phyloP scores from a whole-genome alignment of 768 basidiomycete species.

The Punctularia strigosozonata region DNA sequence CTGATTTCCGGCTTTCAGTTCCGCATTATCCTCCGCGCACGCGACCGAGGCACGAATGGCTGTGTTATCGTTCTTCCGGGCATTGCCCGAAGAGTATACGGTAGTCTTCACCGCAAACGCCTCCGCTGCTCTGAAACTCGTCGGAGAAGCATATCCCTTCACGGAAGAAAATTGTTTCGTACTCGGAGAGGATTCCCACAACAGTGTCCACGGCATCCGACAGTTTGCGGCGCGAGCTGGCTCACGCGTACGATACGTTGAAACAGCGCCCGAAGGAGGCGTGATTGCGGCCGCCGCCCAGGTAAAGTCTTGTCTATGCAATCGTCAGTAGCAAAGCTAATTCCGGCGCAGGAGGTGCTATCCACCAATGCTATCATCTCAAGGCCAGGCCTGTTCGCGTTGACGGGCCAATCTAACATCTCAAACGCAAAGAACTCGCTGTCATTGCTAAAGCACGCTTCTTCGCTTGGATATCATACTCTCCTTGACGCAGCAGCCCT shows the following conservation, averaged over 20 bases:
- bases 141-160: slow-evolving; percentile 77
- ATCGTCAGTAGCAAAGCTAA: too few species aligned
- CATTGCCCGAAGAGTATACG: slow-evolving; percentile 63
- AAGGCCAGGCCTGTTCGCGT: slow-evolving; percentile 60
- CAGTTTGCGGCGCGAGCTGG: slow-evolving; percentile 51
- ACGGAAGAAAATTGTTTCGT: slow-evolving; percentile 43
- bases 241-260: slow-evolving; percentile 51
- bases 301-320: too few species aligned
- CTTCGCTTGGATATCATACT: slow-evolving; percentile 58
- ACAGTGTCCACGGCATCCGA: slow-evolving; percentile 75
- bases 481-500: slow-evolving; percentile 78
- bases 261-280: slow-evolving; percentile 52
- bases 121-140: slow-evolving; percentile 66
- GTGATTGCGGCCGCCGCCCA: slow-evolving; percentile 45
- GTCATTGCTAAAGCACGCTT: slow-evolving; percentile 50
- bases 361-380: too few species aligned
- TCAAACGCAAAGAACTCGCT: slow-evolving; percentile 64
- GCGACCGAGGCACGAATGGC: slow-evolving; percentile 60
- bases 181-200: slow-evolving; percentile 71
- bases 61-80: slow-evolving; percentile 68
- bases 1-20: slow-evolving; percentile 29
- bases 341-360: too few species aligned
- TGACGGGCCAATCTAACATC: slow-evolving; percentile 77
- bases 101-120: slow-evolving; percentile 79
- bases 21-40: slow-evolving; percentile 53